phyloP scores from a whole-genome alignment of 1,284 basidiomycete genomes.

The Neotropicomus parvogracilis region DNA sequence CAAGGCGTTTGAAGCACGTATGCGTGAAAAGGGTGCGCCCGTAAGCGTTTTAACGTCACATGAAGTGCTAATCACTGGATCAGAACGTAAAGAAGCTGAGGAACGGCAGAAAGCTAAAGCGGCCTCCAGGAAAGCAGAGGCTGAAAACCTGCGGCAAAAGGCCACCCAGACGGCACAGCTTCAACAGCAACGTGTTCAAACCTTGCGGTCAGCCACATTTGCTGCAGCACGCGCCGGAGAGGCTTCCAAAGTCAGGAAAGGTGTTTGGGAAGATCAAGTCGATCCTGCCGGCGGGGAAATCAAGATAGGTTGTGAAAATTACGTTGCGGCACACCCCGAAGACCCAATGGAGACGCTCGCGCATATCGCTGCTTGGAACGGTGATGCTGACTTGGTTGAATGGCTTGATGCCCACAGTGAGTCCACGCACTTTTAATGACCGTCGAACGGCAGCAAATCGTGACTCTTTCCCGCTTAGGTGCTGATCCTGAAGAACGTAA shows the following conservation, averaged over 20 bases:
- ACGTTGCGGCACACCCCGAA: constrained; percentile 42
- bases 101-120: constrained; percentile 54
- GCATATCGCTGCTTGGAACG: constrained; percentile 57
- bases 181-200: constrained; percentile 49
- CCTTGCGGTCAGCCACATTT: constrained; percentile 56
- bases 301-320: constrained; percentile 51
- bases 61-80: constrained; percentile 15
- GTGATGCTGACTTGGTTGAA: constrained; percentile 53
- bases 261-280: constrained; percentile 64
- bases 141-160: constrained; percentile 46
- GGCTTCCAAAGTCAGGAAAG: constrained; percentile 51
- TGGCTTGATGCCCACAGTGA: constrained; percentile 70
- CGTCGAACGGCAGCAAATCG: constrained; percentile 20
- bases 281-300: constrained; percentile 69
- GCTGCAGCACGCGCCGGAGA: constrained; percentile 57
- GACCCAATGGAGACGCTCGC: constrained; percentile 64
- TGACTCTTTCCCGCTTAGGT: constrained; percentile 40
- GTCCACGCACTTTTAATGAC: constrained; percentile 29
- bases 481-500: constrained; percentile 69
- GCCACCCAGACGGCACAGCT: constrained; percentile 47
- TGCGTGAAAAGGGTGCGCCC: constrained; percentile 31
- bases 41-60: constrained; percentile 2
- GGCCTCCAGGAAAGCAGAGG: constrained; percentile 52
- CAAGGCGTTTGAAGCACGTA: constrained; percentile 40
- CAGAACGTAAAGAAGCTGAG: constrained; percentile 51